Conservation (phyloP, 352 stramenopile genomes). For the Blastocystis sp. region DNA sequence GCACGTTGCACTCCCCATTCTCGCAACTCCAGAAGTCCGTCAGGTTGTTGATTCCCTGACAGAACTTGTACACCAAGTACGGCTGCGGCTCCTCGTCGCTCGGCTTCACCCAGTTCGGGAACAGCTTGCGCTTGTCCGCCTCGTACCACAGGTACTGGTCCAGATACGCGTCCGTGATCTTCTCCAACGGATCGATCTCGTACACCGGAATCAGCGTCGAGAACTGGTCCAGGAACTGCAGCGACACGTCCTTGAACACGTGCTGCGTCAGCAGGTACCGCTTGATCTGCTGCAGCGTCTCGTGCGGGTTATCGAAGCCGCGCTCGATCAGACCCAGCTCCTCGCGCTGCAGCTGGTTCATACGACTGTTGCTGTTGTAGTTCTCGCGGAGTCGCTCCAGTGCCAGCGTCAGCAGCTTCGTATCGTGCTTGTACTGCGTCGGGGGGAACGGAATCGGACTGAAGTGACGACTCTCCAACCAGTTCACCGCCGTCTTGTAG, state of each 20-base stretch:
- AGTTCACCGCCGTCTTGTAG: constrained; percentile 98
- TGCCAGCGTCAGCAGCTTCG: constrained; percentile 96
- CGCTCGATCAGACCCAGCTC: constrained; percentile 94
- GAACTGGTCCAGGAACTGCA: constrained; percentile 99
- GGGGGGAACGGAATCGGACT: constrained; percentile 96
- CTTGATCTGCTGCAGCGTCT: constrained; percentile 95
- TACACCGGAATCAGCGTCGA: constrained; percentile 95
- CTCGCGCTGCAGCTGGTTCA: constrained; percentile 93
- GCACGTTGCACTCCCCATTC: constrained; percentile 92
- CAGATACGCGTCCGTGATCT: constrained; percentile 94
- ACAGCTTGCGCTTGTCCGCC: constrained; percentile 96
- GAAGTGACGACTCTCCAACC: constrained; percentile 97
- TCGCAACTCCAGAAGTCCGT: constrained; percentile 93
- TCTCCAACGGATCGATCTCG: constrained; percentile 96
- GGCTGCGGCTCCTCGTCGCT: constrained; percentile 93
- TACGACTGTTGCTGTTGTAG: constrained; percentile 86
- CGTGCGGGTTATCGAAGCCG: constrained; percentile 93
- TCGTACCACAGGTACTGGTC: constrained; percentile 99
- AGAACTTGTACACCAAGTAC: constrained; percentile 98
- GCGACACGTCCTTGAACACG: constrained; percentile 98
- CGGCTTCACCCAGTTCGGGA: constrained; percentile 98
- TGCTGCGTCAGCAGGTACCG: constrained; percentile 92
- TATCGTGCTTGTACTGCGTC: constrained; percentile 99
- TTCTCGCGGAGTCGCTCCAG: constrained; percentile 96
- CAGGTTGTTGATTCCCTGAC: constrained; percentile 98